Conservation (phyloP, 352 stramenopile genomes). For the Phytophthora pini region DNA sequence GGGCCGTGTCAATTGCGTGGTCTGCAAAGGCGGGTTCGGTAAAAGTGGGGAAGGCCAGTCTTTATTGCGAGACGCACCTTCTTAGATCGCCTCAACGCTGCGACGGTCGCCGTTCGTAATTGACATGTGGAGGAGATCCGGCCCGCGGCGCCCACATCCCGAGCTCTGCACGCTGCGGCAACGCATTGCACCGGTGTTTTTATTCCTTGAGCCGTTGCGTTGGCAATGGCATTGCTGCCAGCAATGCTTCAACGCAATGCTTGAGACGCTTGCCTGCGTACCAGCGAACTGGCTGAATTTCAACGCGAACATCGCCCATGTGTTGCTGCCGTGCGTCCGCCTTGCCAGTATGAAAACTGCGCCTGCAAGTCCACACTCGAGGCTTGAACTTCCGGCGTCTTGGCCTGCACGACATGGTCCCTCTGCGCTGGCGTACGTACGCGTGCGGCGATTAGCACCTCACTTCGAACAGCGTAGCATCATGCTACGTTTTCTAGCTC, state of each 20-base stretch:
- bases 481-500: constrained; percentile 17
- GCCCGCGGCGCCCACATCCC: constrained; percentile 5
- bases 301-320: constrained; percentile 3
- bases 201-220: constrained; percentile 7
- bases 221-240: background rate
- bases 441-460: constrained; percentile 6
- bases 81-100: constrained; percentile 22
- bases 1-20: constrained; percentile 6
- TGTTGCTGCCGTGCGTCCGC: constrained; percentile 14
- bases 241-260: constrained; percentile 11
- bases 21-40: constrained; percentile 29
- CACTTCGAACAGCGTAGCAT: constrained; percentile 22
- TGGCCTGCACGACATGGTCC: constrained; percentile 2
- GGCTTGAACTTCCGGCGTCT: constrained; percentile 16
- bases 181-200: constrained; percentile 5
- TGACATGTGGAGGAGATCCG: constrained; percentile 20
- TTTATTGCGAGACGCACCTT: constrained; percentile 14
- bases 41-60: constrained; percentile 30
- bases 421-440: constrained; percentile 5
- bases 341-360: background rate
- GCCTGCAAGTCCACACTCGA: background rate
- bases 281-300: constrained; percentile 14
- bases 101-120: constrained; percentile 36
- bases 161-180: constrained; percentile 23
- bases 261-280: constrained; percentile 13